A percentile compares a stretch with the other conserved stretches of the same genome.
phyloP scores from a whole-genome alignment of 768 basidiomycete species.

The Tylopilus plumbeoviolaceoides region DNA sequence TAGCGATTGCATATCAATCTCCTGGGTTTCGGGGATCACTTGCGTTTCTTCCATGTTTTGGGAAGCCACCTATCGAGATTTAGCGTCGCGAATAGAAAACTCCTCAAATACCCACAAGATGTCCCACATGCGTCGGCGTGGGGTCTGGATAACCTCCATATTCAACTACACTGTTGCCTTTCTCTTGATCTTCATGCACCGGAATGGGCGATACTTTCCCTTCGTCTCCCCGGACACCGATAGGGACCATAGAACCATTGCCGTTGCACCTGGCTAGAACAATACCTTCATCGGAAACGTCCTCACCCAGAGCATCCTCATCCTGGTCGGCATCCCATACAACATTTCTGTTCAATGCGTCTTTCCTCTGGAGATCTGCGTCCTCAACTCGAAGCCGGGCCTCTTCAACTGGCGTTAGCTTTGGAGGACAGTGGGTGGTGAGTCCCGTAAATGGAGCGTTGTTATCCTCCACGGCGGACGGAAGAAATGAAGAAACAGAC shows the following conservation, averaged over 20 bases:
- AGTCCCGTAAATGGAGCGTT: slow-evolving; percentile 53
- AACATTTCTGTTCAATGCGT: slow-evolving; percentile 58
- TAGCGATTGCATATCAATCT: slow-evolving; percentile 22
- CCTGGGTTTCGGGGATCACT: slow-evolving; percentile 35
- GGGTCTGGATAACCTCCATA: slow-evolving; percentile 49
- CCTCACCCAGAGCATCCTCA: slow-evolving; percentile 58
- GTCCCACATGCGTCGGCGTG: slow-evolving; percentile 51
- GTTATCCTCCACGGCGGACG: slow-evolving; percentile 57
- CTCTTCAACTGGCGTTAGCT: slow-evolving; percentile 57
- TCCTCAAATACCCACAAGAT: slow-evolving; percentile 43
- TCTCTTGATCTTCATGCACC: slow-evolving; percentile 15
- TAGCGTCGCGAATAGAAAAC: background rate
- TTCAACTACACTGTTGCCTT: slow-evolving; percentile 19
- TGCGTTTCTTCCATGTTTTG: slow-evolving; percentile 50
- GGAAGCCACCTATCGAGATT: slow-evolving; percentile 14
- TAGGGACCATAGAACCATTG: slow-evolving; percentile 33
- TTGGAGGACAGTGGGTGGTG: slow-evolving; percentile 30
- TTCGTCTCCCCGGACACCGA: slow-evolving; percentile 55
- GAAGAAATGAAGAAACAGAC: slow-evolving; percentile 72
- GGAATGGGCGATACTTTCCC: slow-evolving; percentile 50
- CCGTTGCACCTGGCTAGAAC: slow-evolving; percentile 22
- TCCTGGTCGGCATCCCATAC: slow-evolving; percentile 64
- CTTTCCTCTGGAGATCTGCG: slow-evolving; percentile 54
- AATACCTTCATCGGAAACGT: slow-evolving; percentile 28
- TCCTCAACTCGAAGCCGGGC: slow-evolving; percentile 49